Evolutionary conservation across 345 rosid genomes (phyloP), one percentile per base, ranked within the genome.

Genomic region (Salix purpurea): DNA sequence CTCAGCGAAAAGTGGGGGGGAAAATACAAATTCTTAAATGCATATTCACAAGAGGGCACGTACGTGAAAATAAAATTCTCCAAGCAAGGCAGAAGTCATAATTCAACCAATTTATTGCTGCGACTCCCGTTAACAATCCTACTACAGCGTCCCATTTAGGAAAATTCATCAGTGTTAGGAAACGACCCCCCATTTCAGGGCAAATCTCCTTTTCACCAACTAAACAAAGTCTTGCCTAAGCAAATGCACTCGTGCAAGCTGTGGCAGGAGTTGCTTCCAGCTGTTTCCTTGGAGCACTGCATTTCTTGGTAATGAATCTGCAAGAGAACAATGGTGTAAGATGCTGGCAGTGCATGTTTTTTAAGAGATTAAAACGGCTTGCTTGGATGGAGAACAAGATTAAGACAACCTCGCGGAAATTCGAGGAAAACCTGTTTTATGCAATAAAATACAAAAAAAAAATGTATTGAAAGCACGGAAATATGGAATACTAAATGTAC

Each of bases 221-320:
- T 4, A 60, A 60, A 13, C 28, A 67, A 46, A 6, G 5, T 18
- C 7, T 58, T 23, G 65, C 71, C 74, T 87, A 90, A 74, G 91
- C 91, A 81, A 88, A 50, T 80, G 91, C 87, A 23, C 88, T 89
- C 0, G 97, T 88, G 70, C 92, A 88, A 62, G 92, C 93, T 65
- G 93, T 88, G 80, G 91, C 92, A 64, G 96, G 96, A 80, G 85
- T 81, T 71, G 87, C 86, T 76, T 90, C 97, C 6, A 87, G 79
- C 77, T 83, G 84, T 70, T 84, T 82, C 88, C 83, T 94, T 21
- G 85, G 86, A 69, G 84, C 80, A 81, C 96, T 88, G 86, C 86
- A 91, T 74, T 91, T 92, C 90, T 88, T 91, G 81, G 98, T 91
- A 81, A 92, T 87, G 80, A 94, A 94, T 88, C 98, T 94, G 83